Conservation (phyloP, 495 filamentous ascomycete species). For the Chaetomium cochliodes region DNA sequence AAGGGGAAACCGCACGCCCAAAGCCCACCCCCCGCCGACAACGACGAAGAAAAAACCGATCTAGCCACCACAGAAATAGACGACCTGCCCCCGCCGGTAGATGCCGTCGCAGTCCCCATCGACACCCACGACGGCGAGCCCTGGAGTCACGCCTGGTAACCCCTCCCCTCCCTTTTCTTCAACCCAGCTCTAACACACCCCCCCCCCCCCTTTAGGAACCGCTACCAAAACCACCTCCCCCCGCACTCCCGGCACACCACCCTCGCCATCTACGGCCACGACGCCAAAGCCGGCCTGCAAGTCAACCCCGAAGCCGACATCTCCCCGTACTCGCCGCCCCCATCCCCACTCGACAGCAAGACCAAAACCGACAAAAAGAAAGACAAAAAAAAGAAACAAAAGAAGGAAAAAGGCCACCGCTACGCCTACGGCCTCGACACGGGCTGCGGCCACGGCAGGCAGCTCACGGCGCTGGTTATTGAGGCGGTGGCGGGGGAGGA, state of each 20-base stretch:
- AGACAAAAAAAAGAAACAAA: constrained; percentile 5
- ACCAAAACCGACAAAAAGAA: constrained; percentile 21
- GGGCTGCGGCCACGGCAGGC: constrained; percentile 71
- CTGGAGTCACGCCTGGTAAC: constrained; percentile 62
- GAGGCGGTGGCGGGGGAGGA: constrained; percentile 38
- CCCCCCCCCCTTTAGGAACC: constrained; percentile 30
- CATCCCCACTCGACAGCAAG: constrained; percentile 2
- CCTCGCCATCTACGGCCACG: constrained; percentile 74
- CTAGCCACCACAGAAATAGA: neutral
- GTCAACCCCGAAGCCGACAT: constrained; percentile 26
- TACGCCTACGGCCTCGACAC: constrained; percentile 86
- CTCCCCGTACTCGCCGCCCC: constrained; percentile 33
- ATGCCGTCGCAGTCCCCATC: constrained; percentile 57
- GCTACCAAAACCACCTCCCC: constrained; percentile 33
- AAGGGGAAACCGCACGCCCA: neutral
- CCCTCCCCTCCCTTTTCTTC: neutral
- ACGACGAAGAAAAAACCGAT: neutral
- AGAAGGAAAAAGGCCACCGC: constrained; percentile 27
- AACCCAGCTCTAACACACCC: neutral
- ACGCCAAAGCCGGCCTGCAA: constrained; percentile 68
- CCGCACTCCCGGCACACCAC: neutral
- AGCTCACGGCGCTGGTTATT: constrained; percentile 75
- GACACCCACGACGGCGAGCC: constrained; percentile 55
- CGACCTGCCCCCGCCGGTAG: neutral
- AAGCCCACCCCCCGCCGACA: neutral